These are phyloP conservation scores for Vaccinium darrowii DNA, from an alignment of 148 eudicot genomes.

Conservation along the genomic window DNA sequence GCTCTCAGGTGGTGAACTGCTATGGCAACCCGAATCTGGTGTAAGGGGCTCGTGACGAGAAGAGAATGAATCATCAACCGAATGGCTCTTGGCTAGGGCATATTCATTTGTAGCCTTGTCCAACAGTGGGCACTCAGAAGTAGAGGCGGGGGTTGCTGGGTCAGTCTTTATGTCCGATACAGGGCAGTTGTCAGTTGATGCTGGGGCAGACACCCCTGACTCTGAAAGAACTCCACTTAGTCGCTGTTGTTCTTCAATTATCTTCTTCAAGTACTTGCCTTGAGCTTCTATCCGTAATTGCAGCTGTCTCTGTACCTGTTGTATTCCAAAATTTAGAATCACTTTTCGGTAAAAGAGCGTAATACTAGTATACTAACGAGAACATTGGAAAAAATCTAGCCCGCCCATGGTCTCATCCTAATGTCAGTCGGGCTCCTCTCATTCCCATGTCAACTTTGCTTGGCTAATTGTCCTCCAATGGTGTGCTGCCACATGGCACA, in stretches of 20 bases:
- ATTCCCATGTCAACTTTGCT: not conserved
- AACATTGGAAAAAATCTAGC: not conserved
- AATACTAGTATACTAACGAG: not conserved
- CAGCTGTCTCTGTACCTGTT: slow-evolving; percentile 65
- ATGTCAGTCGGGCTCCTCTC: not conserved
- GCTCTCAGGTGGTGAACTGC: slow-evolving; percentile 27
- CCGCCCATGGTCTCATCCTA: not conserved
- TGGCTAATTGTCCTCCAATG: not conserved
- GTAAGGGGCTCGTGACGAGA: slow-evolving; percentile 45
- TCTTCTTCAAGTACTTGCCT: slow-evolving; percentile 55
- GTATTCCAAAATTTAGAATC: not conserved
- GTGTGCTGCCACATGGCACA: not conserved
- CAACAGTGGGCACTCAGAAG: slow-evolving; percentile 33
- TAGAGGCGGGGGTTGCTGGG: slow-evolving; percentile 52
- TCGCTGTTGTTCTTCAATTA: slow-evolving; percentile 63
- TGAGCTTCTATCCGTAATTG: slow-evolving; percentile 72
- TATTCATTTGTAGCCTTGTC: slow-evolving; percentile 31
- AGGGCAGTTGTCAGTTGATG: slow-evolving; percentile 23
- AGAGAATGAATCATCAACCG: slow-evolving; percentile 43
- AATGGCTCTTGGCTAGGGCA: slow-evolving; percentile 29
- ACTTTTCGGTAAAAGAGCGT: not conserved
- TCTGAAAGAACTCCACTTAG: slow-evolving; percentile 41
- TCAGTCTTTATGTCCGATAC: slow-evolving; percentile 41
- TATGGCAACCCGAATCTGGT: slow-evolving; percentile 43
- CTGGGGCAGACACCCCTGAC: slow-evolving; percentile 26